These are phyloP conservation scores for Incumbomyces lentus DNA, from an alignment of 2,329 filamentous ascomycete genomes.

Conservation along the genomic window DNA sequence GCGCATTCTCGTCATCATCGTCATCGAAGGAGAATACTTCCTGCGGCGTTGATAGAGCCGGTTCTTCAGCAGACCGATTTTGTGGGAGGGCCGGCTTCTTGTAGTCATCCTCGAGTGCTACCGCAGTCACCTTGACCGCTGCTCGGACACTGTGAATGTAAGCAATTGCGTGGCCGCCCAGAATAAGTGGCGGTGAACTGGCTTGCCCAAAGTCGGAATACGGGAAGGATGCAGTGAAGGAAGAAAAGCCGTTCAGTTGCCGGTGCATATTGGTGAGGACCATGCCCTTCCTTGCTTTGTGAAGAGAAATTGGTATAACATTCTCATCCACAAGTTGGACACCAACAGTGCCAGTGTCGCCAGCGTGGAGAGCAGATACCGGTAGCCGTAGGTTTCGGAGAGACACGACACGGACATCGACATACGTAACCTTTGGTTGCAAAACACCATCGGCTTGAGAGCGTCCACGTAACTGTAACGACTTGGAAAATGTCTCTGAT, in stretches of 20 bases:
- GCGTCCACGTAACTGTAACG: not conserved
- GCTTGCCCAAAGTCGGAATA: slow-evolving; percentile 42
- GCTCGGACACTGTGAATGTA: slow-evolving; percentile 83
- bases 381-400: slow-evolving; percentile 80
- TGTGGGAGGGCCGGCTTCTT: slow-evolving; percentile 12
- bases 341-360: slow-evolving; percentile 84
- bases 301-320: slow-evolving; percentile 3
- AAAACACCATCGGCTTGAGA: not conserved
- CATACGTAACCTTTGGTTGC: slow-evolving; percentile 6
- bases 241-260: slow-evolving; percentile 8
- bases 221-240: slow-evolving; percentile 51
- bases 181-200: slow-evolving; percentile 45
- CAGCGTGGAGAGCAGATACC: slow-evolving; percentile 61
- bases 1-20: slow-evolving; percentile 20
- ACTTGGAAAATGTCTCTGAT: slow-evolving; percentile 6
- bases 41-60: slow-evolving; percentile 25
- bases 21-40: slow-evolving; percentile 37
- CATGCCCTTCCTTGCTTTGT: slow-evolving; percentile 21
- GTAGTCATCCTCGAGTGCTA: slow-evolving; percentile 31
- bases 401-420: slow-evolving; percentile 65
- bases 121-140: slow-evolving; percentile 60
- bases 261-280: slow-evolving; percentile 8
- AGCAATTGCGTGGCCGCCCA: slow-evolving; percentile 51
- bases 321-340: slow-evolving; percentile 35
- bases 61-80: slow-evolving; percentile 9